Percentiles rank a stretch among this genome's conserved stretches.
These are phyloP conservation scores for Punctularia strigosozonata DNA, from an alignment of 768 basidiomycete genomes.

Conservation along the genomic window DNA sequence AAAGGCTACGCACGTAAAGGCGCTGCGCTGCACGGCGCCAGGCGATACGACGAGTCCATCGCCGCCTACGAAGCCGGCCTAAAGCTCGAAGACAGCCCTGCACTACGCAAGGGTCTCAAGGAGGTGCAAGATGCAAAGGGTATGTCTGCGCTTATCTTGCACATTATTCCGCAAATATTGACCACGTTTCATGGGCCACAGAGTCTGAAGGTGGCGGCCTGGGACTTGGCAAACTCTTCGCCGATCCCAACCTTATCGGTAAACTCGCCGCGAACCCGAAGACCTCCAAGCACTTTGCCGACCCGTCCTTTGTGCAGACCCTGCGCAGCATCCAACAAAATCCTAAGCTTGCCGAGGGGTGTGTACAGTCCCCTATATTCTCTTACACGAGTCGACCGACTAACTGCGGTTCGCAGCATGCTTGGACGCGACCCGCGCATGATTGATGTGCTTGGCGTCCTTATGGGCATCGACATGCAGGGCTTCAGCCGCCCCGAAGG, in stretches of 20 bases:
- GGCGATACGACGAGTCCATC: conserved; percentile 74
- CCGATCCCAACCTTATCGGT: conserved; percentile 69
- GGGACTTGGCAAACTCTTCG: conserved; percentile 68
- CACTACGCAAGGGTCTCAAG: conserved; percentile 75
- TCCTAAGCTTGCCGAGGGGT: conserved; percentile 4
- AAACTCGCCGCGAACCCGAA: conserved; percentile 85
- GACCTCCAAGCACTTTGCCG: conserved; percentile 73
- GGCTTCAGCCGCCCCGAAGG: conserved; percentile 78
- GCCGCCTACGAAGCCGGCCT: conserved; percentile 74
- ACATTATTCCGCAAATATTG: too few species aligned
- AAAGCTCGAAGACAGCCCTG: conserved; percentile 71
- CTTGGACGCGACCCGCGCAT: conserved; percentile 75
- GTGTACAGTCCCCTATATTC: conserved; percentile 5
- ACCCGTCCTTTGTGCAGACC: conserved; percentile 72
- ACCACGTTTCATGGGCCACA: too few species aligned
- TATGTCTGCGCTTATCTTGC: conserved; percentile 15
- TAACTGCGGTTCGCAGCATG: conserved; percentile 20
- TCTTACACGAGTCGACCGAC: neutral
- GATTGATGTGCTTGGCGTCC: conserved; percentile 86
- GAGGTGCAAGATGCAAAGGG: conserved; percentile 84
- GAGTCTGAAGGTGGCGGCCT: conserved; percentile 30
- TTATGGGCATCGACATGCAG: conserved; percentile 90
- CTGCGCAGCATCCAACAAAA: conserved; percentile 16
- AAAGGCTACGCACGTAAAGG: conserved; percentile 91
- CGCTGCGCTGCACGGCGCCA: conserved; percentile 80